Conservation (phyloP, 768 basidiomycete species). For the Dacryopinax primogenitus region DNA sequence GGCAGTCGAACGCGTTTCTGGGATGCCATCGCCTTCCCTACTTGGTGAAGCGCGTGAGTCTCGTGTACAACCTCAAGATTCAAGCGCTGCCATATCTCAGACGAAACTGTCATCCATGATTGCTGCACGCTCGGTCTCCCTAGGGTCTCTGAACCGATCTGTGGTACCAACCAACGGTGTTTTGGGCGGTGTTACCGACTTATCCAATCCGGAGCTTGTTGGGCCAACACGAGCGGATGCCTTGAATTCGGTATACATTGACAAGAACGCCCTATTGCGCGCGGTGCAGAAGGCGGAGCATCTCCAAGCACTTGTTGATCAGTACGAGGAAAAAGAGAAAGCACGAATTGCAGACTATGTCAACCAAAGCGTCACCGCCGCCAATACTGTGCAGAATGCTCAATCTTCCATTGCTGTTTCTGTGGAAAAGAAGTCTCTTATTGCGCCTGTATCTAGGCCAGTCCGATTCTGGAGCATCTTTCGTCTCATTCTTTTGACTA, state of each 20-base stretch:
- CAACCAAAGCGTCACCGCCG: not conserved
- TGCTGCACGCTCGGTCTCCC: too few relatives aligned
- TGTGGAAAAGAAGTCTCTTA: too few relatives aligned
- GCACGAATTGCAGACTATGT: not conserved
- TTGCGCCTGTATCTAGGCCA: too few relatives aligned
- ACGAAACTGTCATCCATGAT: too few relatives aligned
- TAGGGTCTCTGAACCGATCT: too few relatives aligned
- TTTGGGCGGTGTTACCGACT: not conserved
- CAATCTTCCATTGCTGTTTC: not conserved
- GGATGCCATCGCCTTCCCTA: too few relatives aligned
- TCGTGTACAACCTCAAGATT: too few relatives aligned
- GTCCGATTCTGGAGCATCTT: not conserved
- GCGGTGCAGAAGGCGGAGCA: not conserved
- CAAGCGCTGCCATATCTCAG: too few relatives aligned
- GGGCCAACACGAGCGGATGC: not conserved
- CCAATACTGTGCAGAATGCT: not conserved
- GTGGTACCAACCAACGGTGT: too few relatives aligned
- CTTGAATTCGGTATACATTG: not conserved
- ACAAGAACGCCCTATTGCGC: not conserved
- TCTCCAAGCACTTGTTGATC: not conserved
- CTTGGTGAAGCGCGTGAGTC: too few relatives aligned
- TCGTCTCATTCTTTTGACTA: not conserved
- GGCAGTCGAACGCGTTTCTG: not conserved
- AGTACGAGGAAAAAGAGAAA: not conserved
- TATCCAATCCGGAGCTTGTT: not conserved